Evolutionary conservation across 441 rosid species (phyloP), one percentile per base, ranked within the genome.

Genomic region (Bruguiera hainesii): DNA sequence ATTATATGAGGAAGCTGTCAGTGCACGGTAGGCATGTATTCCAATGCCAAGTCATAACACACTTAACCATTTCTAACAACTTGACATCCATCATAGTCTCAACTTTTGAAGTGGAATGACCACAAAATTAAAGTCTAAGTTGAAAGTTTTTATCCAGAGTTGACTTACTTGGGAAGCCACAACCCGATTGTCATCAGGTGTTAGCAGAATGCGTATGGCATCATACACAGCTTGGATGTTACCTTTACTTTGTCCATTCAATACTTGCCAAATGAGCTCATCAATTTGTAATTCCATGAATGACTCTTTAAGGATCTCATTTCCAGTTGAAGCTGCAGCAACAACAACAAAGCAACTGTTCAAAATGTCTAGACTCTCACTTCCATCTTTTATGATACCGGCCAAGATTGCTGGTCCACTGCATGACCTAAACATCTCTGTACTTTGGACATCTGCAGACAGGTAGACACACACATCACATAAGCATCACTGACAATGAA

Each of bases 121-220:
- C 28, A 28, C n/a, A 16, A 52, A 37, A 5, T 25, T 52, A 19
- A 46, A 69, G 4, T 13, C 20, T 3, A 39, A 39, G 48, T 5
- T 49, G 2, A 52, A 13, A 46, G 28, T 49, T 64, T 53, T 21
- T 50, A 33, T 25, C 30, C 35, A 49, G 37, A 39, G 30, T 71
- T 35, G 51, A 79, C 96, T 82, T 79, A 94, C 97, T 84, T 94
- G 87, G 52, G 98, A 91, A 78, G 99, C 99, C 80, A 88, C 89
- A 48, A 89, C 99, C 49, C 98, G 97, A 79, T 79, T 78, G 63
- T 94, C 99, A 83, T 91, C 98, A 33, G 98, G 86, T 0, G 97
- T 88, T 71, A 89, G 84, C 64, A 94, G 67, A 77, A 78, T 86
- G 66, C 85, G 80, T 64, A 94, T 82, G 18, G 97, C 86, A 62